Evolutionary conservation across 139 green algal genomes (phyloP).

Genomic region (Zygnema circumcarinatum): DNA sequence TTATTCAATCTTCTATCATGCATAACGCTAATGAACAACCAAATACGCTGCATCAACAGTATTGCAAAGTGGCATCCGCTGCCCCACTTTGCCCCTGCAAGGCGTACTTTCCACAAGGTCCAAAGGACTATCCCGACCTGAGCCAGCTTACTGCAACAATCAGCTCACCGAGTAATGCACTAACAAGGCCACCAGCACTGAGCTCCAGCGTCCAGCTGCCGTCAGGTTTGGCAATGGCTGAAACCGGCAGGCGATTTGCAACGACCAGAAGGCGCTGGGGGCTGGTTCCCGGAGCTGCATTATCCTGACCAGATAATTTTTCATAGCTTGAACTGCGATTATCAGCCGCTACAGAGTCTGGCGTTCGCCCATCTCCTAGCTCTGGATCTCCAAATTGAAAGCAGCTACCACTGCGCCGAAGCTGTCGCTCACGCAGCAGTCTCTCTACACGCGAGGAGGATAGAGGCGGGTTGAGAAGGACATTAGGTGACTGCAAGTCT

Average conservation of each 20-base stretch:
- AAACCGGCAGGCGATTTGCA: constrained; percentile 94
- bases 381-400: constrained; percentile 49
- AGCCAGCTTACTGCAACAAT: no score
- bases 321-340: constrained; percentile 37
- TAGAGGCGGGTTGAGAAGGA: constrained; percentile 3
- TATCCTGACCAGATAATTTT: background rate
- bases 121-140: no score
- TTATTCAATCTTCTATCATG: no score
- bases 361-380: constrained; percentile 6
- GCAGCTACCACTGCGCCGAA: constrained; percentile 29
- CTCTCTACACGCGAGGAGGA: constrained; percentile 50
- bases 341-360: constrained; percentile 9
- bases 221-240: constrained; percentile 72
- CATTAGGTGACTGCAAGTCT: constrained; percentile 2
- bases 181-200: constrained; percentile 90
- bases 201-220: constrained; percentile 87
- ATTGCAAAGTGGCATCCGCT: no score
- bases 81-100: no score
- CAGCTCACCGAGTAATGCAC: constrained; percentile 80
- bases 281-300: background rate
- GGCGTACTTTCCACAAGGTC: no score
- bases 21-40: no score
- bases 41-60: no score
- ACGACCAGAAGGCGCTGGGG: constrained; percentile 89
- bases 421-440: constrained; percentile 43